Evolutionary conservation across 768 basidiomycete species (phyloP).

Genomic region (Nidularia pulvinata): DNA sequence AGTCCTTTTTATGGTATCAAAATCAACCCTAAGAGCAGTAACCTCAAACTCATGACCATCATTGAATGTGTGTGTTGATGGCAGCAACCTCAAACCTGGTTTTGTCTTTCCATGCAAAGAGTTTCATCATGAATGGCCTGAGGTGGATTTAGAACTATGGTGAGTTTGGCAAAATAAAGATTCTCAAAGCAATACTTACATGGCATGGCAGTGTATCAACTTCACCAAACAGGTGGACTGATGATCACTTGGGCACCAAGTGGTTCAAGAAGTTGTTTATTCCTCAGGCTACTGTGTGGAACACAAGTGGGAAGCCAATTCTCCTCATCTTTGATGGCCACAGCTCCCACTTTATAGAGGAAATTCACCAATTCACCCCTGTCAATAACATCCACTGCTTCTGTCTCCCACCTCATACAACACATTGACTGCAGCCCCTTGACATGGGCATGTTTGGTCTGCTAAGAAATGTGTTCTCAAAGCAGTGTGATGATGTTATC

Average conservation of each 20-base stretch:
- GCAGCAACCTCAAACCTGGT: background rate
- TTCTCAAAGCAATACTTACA: background rate
- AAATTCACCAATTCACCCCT: background rate
- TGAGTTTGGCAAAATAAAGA: background rate
- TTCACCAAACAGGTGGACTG: conserved; percentile 22
- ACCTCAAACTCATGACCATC: background rate
- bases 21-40: background rate
- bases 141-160: conserved; percentile 1
- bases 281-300: conserved; percentile 4
- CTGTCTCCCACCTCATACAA: conserved; percentile 4
- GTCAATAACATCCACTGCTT: background rate
- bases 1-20: too few species aligned
- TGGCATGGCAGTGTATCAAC: conserved; percentile 10
- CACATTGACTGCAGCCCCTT: conserved; percentile 3
- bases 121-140: background rate
- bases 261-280: conserved; percentile 19
- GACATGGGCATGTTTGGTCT: conserved; percentile 3
- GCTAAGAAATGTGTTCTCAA: conserved; percentile 21
- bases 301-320: conserved; percentile 1
- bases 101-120: conserved; percentile 5
- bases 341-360: conserved; percentile 5
- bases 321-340: conserved; percentile 27
- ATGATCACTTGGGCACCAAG: conserved; percentile 9
- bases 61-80: background rate
- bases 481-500: background rate